Evolutionary conservation across 2,329 filamentous ascomycete genomes (phyloP), one percentile per base, ranked within the genome.

Genomic region (Apiospora sp.): DNA sequence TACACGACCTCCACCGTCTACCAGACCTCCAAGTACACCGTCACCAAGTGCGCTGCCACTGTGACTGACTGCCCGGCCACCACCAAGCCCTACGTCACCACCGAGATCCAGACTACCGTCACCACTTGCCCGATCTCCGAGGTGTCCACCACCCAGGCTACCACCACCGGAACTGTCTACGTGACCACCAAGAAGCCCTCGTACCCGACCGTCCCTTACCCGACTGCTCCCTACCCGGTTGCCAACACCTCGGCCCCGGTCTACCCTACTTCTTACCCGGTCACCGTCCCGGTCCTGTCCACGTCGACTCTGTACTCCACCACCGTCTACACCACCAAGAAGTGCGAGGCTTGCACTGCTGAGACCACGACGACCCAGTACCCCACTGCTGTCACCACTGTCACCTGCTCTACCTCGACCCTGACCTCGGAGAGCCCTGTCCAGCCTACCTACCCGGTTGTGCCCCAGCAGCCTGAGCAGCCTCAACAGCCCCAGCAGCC

Each of bases 11-110:
- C 58, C 3, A 64, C 58, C 19, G 34, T 64, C 58, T 4, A 13
- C 34, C 2, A 4, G 1, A 64, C 58, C 58, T 24, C 5, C 19
- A 64, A 34, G 19, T 64, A 64, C 58, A 41, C 58, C 7, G 58
- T 64, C 5, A 64, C 58, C 34, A 64, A 64, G 58, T 64, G 58
- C 24, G 58, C 58, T 41, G 30, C 58, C n/a, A 64, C 58, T 34
- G 58, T 64, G 58, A 64, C 58, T 12, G 58, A 64, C 34, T 64
- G 58, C 58, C 58, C 58, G 58, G 58, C 58, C 41, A 64, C 58
- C n/a, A 64, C 58, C 58, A 41, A 64, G 58, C 58, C 58, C 34
- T 64, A 64, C 34, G 58, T 64, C 34, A 64, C 58, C 58, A 64
- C 58, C 19, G 58, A 64, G 58, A 64, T 64, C 58, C 34, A 64